Percentiles rank a stretch among this genome's conserved stretches.
Conservation (phyloP, 2,329 filamentous ascomycete genomes). For the Scedosporium aurantiacum region DNA sequence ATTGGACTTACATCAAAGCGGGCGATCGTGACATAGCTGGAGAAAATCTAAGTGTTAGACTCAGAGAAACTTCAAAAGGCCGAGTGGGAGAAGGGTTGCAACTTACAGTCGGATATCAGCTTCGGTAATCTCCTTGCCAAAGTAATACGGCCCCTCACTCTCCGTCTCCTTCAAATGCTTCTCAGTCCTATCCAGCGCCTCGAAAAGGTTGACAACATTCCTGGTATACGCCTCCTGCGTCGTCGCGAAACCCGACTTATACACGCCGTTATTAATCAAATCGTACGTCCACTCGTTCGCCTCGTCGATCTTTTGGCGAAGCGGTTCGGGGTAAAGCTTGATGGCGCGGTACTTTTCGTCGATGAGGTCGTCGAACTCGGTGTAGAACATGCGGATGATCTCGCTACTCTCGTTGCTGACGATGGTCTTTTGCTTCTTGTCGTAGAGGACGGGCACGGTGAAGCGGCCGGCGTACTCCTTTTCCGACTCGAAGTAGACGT, state of each 20-base stretch:
- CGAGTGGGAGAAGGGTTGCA: background rate
- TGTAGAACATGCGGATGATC: constrained; percentile 83
- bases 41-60: background rate
- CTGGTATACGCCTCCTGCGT: constrained; percentile 73
- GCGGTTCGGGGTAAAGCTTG: constrained; percentile 54
- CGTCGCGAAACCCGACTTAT: constrained; percentile 73
- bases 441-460: constrained; percentile 79
- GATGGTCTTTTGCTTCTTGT: constrained; percentile 63
- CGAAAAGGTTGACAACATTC: constrained; percentile 61
- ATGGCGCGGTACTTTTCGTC: constrained; percentile 47
- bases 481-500: constrained; percentile 71
- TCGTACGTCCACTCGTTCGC: constrained; percentile 74
- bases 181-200: constrained; percentile 67
- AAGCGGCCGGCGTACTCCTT: constrained; percentile 66
- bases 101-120: constrained; percentile 62
- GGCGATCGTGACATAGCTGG: constrained; percentile 56
- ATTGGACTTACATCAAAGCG: constrained; percentile 50
- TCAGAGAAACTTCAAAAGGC: background rate
- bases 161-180: constrained; percentile 44
- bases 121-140: constrained; percentile 67
- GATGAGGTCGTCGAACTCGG: constrained; percentile 65
- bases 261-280: constrained; percentile 59
- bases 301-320: constrained; percentile 62
- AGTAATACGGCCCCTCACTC: constrained; percentile 54
- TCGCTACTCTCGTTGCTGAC: constrained; percentile 89